Percentiles rank a stretch among this genome's conserved stretches.
Conservation (phyloP, 1,284 basidiomycete genomes). For the Nidula niveotomentosa region DNA sequence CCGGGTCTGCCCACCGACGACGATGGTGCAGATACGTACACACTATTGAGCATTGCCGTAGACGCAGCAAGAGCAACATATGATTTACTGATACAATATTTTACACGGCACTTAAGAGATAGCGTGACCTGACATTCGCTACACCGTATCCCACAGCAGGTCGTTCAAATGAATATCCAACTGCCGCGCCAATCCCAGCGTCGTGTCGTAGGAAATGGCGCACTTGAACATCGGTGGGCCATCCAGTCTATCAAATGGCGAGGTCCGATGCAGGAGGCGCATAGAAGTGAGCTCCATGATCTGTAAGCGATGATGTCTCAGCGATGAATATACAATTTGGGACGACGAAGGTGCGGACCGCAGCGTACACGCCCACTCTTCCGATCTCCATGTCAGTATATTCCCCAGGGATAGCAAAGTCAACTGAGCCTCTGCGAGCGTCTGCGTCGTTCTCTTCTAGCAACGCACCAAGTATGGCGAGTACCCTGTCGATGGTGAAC, state of each 20-base stretch:
- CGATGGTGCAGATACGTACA: too few relatives aligned
- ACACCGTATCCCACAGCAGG: constrained; percentile 67
- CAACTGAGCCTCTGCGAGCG: constrained; percentile 32
- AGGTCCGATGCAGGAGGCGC: constrained; percentile 68
- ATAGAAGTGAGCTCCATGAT: constrained; percentile 71
- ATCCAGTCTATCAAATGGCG: constrained; percentile 67
- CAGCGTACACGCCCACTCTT: constrained; percentile 55
- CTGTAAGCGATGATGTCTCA: constrained; percentile 31
- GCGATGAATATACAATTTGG: constrained; percentile 1
- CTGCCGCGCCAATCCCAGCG: constrained; percentile 60
- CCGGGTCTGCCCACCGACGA: too few relatives aligned
- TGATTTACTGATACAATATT: too few relatives aligned
- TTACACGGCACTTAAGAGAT: too few relatives aligned
- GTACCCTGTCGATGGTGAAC: constrained; percentile 81
- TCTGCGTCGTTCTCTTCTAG: constrained; percentile 81
- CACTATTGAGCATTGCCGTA: too few relatives aligned
- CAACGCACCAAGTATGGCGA: constrained; percentile 83
- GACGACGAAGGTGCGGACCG: constrained; percentile 37
- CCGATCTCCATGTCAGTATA: constrained; percentile 70
- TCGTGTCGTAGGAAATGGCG: constrained; percentile 69
- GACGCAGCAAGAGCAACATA: too few relatives aligned
- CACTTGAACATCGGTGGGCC: constrained; percentile 73
- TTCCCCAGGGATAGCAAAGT: constrained; percentile 56
- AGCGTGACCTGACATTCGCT: background rate
- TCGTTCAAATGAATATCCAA: constrained; percentile 67